These are phyloP conservation scores for Aspergillus brunneoviolaceus DNA, from an alignment of 2,329 filamentous ascomycete genomes.

Conservation along the genomic window DNA sequence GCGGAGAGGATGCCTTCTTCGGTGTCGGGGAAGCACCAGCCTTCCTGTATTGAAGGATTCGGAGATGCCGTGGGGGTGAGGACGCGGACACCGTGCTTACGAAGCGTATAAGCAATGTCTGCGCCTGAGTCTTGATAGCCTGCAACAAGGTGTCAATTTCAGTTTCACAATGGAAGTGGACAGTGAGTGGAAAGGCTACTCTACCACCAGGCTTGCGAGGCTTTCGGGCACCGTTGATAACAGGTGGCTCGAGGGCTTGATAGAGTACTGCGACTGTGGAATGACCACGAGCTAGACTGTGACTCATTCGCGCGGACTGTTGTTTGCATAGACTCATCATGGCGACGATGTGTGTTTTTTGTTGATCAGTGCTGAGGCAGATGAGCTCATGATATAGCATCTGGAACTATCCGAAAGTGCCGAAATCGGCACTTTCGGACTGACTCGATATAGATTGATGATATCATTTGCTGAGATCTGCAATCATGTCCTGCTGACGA, in stretches of 20 bases:
- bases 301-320: background rate
- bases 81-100: conserved; percentile 30
- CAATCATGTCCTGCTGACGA: background rate
- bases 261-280: conserved; percentile 47
- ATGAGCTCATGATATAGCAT: background rate
- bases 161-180: background rate
- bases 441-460: background rate
- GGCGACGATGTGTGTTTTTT: background rate
- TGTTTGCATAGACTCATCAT: background rate
- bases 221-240: conserved; percentile 50
- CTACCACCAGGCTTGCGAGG: conserved; percentile 51
- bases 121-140: conserved; percentile 52
- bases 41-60: conserved; percentile 29
- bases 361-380: background rate
- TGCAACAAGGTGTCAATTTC: conserved; percentile 18
- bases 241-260: conserved; percentile 49
- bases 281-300: background rate
- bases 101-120: conserved; percentile 49
- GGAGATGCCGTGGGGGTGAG: conserved; percentile 33
- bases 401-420: background rate
- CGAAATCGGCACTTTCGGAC: background rate
- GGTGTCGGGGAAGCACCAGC: conserved; percentile 49
- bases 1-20: conserved; percentile 45
- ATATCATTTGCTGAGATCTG: background rate
- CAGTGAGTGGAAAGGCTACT: background rate